Percentiles rank a stretch among this genome's conserved stretches.
Evolutionary conservation across 768 basidiomycete genomes (phyloP).

Genomic region (Nidularia pulvinata): DNA sequence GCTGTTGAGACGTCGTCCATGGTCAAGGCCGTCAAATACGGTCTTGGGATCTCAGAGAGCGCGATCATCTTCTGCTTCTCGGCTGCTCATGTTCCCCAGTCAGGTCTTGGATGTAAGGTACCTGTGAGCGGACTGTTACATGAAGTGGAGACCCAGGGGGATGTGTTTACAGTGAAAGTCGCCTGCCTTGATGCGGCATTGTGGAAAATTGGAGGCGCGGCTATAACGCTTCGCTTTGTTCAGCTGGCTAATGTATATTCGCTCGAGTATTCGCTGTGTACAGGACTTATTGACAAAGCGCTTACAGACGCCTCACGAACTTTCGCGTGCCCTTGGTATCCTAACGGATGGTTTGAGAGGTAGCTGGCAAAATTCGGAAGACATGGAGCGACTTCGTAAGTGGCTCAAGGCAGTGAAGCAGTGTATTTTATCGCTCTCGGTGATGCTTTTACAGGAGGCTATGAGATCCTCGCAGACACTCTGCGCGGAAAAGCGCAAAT

Average conservation of each 20-base stretch:
- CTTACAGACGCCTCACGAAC: slow-evolving; percentile 68
- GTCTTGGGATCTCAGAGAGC: slow-evolving; percentile 38
- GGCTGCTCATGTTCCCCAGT: slow-evolving; percentile 21
- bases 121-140: slow-evolving; percentile 9
- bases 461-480: slow-evolving; percentile 80
- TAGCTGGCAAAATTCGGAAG: slow-evolving; percentile 93
- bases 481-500: slow-evolving; percentile 70
- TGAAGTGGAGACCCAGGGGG: slow-evolving; percentile 31
- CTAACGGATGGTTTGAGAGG: slow-evolving; percentile 77
- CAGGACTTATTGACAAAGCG: too few species aligned
- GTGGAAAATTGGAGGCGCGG: slow-evolving; percentile 84
- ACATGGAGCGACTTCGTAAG: slow-evolving; percentile 88
- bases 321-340: slow-evolving; percentile 72
- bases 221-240: slow-evolving; percentile 70
- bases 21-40: slow-evolving; percentile 50
- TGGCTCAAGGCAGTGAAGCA: slow-evolving; percentile 5
- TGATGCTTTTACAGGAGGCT: slow-evolving; percentile 62
- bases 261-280: neutral
- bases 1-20: slow-evolving; percentile 27
- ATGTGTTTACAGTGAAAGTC: slow-evolving; percentile 61
- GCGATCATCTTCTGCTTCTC: slow-evolving; percentile 39
- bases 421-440: neutral
- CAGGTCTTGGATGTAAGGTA: slow-evolving; percentile 10
- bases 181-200: slow-evolving; percentile 71
- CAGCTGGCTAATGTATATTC: slow-evolving; percentile 68